Evolutionary conservation across 1,139 yeast genomes (phyloP), one percentile per base, ranked within the genome.

Genomic region (Saccharomycopsis hybrid): DNA sequence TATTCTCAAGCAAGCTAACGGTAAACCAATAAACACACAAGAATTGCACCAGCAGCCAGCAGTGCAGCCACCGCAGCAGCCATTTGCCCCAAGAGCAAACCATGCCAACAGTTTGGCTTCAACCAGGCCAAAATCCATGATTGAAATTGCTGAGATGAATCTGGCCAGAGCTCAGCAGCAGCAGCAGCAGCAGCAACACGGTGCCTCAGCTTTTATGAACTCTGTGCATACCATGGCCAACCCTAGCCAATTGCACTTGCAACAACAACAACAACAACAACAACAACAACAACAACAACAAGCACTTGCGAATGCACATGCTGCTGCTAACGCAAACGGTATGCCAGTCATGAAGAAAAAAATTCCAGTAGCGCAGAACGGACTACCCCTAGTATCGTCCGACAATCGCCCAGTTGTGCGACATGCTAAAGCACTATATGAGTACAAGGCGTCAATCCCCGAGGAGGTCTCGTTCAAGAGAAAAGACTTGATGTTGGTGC

Each of bases 381-480:
- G 62, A 2, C 54, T 69, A 13, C 76, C 76, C 2, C 55, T 55
- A 58, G 72, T 37, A 62, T 77, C 62, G 47, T 65, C 59, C 57
- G 77, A 58, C 43, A 77, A 77, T 7, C 70, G 75, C 47, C 76
- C 77, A 24, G 85, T 79, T 32, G 59, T 82, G 5, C 64, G 73
- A 44, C 81, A 83, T 59, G 80, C 83, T 7, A 75, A 72, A 49
- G 95, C 96, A 0, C 72, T 77, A 54, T 87, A 82, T 60, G 80
- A 80, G 45, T 88, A 85, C 66, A 73, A 76, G 38, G 89, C 95
- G 1, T 83, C 80, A 28, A 82, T 85, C 47, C 83, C 82, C n/a
- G 92, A 86, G 46, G 96, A 88, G 59, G 73, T 87, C 8, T 68
- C 74, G 18, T 87, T 88, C 71, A 74, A 76, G 51, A 85, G 85